Conservation (phyloP, 257 asterid genomes). For the Misopates orontium region DNA sequence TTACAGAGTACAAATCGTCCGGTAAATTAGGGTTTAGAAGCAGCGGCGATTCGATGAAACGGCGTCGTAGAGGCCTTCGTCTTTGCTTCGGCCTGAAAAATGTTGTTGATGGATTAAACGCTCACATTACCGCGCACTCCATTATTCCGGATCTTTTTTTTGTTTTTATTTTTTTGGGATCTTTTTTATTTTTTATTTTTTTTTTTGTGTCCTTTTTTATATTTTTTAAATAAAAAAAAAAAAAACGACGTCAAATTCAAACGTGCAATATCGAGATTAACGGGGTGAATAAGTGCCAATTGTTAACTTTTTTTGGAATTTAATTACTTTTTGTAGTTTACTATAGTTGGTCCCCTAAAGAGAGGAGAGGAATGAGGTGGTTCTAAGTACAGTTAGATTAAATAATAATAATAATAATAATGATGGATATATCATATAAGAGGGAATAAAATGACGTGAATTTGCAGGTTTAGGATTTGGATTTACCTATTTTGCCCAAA, state of each 20-base stretch:
- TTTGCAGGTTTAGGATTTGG: too few relatives aligned
- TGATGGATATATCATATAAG: too few relatives aligned
- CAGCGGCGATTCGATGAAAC: conserved; percentile 24
- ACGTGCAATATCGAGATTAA: background rate
- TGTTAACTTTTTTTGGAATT: background rate
- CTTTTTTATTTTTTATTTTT: background rate
- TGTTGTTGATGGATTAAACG: conserved; percentile 32
- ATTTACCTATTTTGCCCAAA: too few relatives aligned
- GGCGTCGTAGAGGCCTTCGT: conserved; percentile 36
- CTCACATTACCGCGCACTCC: conserved; percentile 54
- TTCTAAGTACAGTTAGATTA: too few relatives aligned
- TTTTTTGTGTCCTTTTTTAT: background rate
- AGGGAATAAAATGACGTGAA: too few relatives aligned
- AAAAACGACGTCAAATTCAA: background rate
- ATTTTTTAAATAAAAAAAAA: background rate
- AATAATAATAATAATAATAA: too few relatives aligned
- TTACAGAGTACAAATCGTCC: too few relatives aligned
- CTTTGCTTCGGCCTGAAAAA: conserved; percentile 35
- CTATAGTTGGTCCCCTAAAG: too few relatives aligned
- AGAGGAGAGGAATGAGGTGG: too few relatives aligned
- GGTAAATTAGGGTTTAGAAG: conserved; percentile 36
- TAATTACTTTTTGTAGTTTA: too few relatives aligned
- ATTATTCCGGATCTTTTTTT: conserved; percentile 43
- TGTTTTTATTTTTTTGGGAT: conserved; percentile 6
- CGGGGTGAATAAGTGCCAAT: background rate